Percentiles rank a stretch among this genome's conserved stretches.
These are phyloP conservation scores for Aureobasidium mangrovei DNA, from an alignment of 2,329 filamentous ascomycete species.

Conservation along the genomic window DNA sequence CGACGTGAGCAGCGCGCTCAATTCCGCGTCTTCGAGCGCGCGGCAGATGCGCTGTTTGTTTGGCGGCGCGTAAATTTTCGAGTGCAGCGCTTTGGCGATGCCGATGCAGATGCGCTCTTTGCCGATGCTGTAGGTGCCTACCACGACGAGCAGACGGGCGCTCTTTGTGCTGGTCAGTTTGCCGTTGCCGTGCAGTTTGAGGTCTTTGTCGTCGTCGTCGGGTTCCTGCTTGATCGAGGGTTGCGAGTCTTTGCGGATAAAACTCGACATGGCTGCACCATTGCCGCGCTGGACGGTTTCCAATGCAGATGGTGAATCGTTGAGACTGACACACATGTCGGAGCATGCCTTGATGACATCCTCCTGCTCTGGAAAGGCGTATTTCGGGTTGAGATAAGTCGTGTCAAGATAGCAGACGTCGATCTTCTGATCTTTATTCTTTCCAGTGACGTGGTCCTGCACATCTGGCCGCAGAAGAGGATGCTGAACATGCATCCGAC, in stretches of 20 bases:
- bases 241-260: slow-evolving; percentile 43
- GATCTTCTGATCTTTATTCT: slow-evolving; percentile 71
- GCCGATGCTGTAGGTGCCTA: slow-evolving; percentile 95
- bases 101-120: slow-evolving; percentile 94
- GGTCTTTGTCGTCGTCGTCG: slow-evolving; percentile 26
- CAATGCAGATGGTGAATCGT: slow-evolving; percentile 52
- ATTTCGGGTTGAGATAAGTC: slow-evolving; percentile 91
- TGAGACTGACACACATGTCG: slow-evolving; percentile 73
- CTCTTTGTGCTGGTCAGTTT: slow-evolving; percentile 28
- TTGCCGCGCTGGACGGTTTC: slow-evolving; percentile 43
- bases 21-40: slow-evolving; percentile 76
- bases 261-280: slow-evolving; percentile 52
- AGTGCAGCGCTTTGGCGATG: slow-evolving; percentile 75
- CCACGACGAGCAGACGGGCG: slow-evolving; percentile 76
- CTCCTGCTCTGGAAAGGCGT: slow-evolving; percentile 82
- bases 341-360: slow-evolving; percentile 83
- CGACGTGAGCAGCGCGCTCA: slow-evolving; percentile 66
- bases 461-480: slow-evolving; percentile 70
- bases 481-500: slow-evolving; percentile 73
- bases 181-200: slow-evolving; percentile 19
- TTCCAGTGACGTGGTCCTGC: slow-evolving; percentile 60
- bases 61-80: slow-evolving; percentile 81
- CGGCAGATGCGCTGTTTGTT: slow-evolving; percentile 76
- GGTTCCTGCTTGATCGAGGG: slow-evolving; percentile 32
- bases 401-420: slow-evolving; percentile 96